Conservation (phyloP, 495 filamentous ascomycete genomes). For the Wilcoxina mikolae region DNA sequence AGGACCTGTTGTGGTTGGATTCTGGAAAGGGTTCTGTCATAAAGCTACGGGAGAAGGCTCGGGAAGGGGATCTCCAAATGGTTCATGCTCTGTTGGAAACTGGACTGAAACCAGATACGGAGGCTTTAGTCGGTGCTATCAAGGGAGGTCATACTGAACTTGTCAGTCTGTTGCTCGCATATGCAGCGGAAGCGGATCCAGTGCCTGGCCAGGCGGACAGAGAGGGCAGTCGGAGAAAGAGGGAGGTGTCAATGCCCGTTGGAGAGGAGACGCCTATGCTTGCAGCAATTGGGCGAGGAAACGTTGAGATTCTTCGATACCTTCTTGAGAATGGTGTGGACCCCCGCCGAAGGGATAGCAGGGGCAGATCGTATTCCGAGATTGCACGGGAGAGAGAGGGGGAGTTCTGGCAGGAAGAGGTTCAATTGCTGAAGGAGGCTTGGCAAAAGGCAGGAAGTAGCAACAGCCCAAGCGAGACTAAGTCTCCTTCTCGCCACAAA, state of each 20-base stretch:
- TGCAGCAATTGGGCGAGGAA: slow-evolving; percentile 81
- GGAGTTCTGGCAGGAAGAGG: slow-evolving; percentile 79
- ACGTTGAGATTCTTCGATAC: slow-evolving; percentile 63
- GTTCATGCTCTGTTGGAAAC: slow-evolving; percentile 24
- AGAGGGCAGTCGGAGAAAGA: slow-evolving; percentile 18
- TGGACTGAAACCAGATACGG: slow-evolving; percentile 44
- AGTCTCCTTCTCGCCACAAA: slow-evolving; percentile 8
- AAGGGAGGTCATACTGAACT: slow-evolving; percentile 80
- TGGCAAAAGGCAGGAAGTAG: slow-evolving; percentile 43
- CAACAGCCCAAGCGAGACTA: slow-evolving; percentile 9
- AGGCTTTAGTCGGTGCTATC: slow-evolving; percentile 78
- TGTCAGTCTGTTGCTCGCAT: slow-evolving; percentile 67
- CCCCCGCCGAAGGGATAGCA: slow-evolving; percentile 38
- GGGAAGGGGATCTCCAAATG: slow-evolving; percentile 55
- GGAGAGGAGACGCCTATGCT: slow-evolving; percentile 80
- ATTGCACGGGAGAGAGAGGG: slow-evolving; percentile 68
- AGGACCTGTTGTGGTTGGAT: slow-evolving; percentile 48
- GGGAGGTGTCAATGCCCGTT: slow-evolving; percentile 31
- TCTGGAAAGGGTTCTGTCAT: slow-evolving; percentile 38
- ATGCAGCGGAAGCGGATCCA: slow-evolving; percentile 73
- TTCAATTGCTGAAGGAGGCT: slow-evolving; percentile 61
- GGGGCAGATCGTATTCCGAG: slow-evolving; percentile 67
- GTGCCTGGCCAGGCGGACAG: slow-evolving; percentile 37
- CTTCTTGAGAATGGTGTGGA: slow-evolving; percentile 40
- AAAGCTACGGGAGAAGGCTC: slow-evolving; percentile 66